These are phyloP conservation scores for Neurospora sp. DNA, from an alignment of 495 filamentous ascomycete genomes.

Conservation along the genomic window DNA sequence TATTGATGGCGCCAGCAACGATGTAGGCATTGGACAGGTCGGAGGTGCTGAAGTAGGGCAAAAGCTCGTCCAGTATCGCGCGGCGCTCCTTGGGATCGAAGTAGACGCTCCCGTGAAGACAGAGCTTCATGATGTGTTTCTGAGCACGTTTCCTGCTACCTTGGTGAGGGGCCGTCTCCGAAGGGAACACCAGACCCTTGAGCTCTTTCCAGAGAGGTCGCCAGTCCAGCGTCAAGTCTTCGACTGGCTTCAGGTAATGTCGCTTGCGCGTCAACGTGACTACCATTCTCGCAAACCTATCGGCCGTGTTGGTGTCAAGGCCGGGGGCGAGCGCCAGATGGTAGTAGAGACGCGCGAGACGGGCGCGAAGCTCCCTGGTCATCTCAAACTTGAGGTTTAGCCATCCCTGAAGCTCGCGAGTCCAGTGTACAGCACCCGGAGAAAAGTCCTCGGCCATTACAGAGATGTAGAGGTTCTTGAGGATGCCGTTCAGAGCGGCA, in stretches of 20 bases:
- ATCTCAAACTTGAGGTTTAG: conserved; percentile 94
- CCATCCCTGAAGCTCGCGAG: conserved; percentile 91
- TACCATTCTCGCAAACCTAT: conserved; percentile 95
- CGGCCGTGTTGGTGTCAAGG: conserved; percentile 67
- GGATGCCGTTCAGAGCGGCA: conserved; percentile 66
- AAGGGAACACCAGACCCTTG: conserved; percentile 78
- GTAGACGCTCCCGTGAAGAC: conserved; percentile 80
- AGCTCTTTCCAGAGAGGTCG: conserved; percentile 83
- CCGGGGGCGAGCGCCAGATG: conserved; percentile 87
- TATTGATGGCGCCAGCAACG: conserved; percentile 73
- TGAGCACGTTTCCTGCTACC: conserved; percentile 30
- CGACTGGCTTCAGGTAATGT: conserved; percentile 83
- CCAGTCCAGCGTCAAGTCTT: conserved; percentile 89
- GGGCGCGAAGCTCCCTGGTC: conserved; percentile 67
- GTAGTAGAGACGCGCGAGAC: conserved; percentile 85
- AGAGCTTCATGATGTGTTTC: conserved; percentile 67
- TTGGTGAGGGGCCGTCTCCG: conserved; percentile 53
- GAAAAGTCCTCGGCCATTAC: conserved; percentile 88
- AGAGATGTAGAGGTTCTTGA: conserved; percentile 85
- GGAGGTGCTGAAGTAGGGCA: conserved; percentile 93
- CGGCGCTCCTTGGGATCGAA: conserved; percentile 81
- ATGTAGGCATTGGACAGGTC: conserved; percentile 83
- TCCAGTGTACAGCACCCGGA: conserved; percentile 93
- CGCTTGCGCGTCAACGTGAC: conserved; percentile 88
- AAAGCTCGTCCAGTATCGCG: conserved; percentile 83